Evolutionary conservation across 768 basidiomycete species (phyloP), one percentile per base, ranked within the genome.

Genomic region (Rhizopogon vinicolor): DNA sequence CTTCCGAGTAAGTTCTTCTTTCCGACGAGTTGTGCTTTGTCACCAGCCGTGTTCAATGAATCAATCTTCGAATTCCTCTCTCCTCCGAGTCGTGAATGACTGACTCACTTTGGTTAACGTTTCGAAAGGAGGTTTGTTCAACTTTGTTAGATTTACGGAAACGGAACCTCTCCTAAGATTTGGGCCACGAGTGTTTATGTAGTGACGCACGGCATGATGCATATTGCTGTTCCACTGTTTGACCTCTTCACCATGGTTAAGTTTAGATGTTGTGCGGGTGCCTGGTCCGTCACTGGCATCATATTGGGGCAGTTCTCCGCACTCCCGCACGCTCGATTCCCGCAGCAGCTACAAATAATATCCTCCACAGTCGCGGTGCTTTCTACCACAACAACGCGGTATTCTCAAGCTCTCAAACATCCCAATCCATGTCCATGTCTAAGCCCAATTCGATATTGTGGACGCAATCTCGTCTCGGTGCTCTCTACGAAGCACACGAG

Each of bases 391-490:
- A 35, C 33, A 33, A 2, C 31, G 31, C 19, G 16, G 18, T 5
- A 29, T 51, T 18, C 14, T 48, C 12, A 3, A 53, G 31, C 31
- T 50, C 25, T 13, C 45, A 31, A n/a, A 33, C 39, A 25, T 45
- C 53, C 16, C 45, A 54, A 39, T 41, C 58, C 13, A 18, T 22
- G 5, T 22, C 55, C 18, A 37, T 44, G 9, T 58, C 41, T 8
- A 53, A 53, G 7, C 56, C 64, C 7, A 41, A 44, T 31, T 29
- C 31, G 5, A 35, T 46, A 16, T 33, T 62, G 10, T 77, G 74
- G 75, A 43, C 65, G 40, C 65, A 69, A 50, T 58, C 62, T 3
- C 65, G 51, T 10, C 59, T 75, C 37, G 63, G 65, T 8, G 52
- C 56, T 4, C 57, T 74, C 10, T 74, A 70, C 53, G 60, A 65